These are phyloP conservation scores for Sanguinoderma infundibulare DNA, from an alignment of 1,284 basidiomycete species.

Conservation along the genomic window DNA sequence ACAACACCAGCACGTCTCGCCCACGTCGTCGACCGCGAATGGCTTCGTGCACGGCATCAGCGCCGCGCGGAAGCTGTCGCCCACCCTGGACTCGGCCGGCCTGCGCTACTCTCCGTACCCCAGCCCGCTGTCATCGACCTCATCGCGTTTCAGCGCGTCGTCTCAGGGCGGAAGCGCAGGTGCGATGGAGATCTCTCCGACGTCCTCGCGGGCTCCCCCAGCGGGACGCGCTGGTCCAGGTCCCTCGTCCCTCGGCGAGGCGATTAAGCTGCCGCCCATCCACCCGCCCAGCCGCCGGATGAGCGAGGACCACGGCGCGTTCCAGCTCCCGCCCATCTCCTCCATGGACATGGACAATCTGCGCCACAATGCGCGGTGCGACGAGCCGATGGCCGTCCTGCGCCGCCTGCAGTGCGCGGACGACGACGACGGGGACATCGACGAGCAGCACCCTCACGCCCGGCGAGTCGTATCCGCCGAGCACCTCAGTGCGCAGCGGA, in stretches of 20 bases:
- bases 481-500: slow-evolving; percentile 19
- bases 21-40: slow-evolving; percentile 14
- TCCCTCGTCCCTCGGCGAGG: slow-evolving; percentile 32
- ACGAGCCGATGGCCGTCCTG: slow-evolving; percentile 67
- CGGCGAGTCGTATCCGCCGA: slow-evolving; percentile 5
- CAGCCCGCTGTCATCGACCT: slow-evolving; percentile 31
- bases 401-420: slow-evolving; percentile 59
- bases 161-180: slow-evolving; percentile 8
- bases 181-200: slow-evolving; percentile 16
- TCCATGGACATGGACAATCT: slow-evolving; percentile 67
- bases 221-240: slow-evolving; percentile 6
- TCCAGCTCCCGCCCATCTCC: slow-evolving; percentile 70
- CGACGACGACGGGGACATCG: slow-evolving; percentile 33
- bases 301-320: slow-evolving; percentile 28
- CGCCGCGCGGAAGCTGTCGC: slow-evolving; percentile 20
- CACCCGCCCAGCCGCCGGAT: slow-evolving; percentile 35
- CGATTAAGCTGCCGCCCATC: slow-evolving; percentile 59
- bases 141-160: slow-evolving; percentile 15
- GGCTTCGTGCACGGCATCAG: slow-evolving; percentile 10
- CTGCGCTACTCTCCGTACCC: slow-evolving; percentile 50
- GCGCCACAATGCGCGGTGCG: slow-evolving; percentile 49
- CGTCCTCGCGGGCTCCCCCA: slow-evolving; percentile 16
- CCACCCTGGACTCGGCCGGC: slow-evolving; percentile 17
- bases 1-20: slow-evolving; percentile 20
- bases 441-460: not conserved